Base-by-base conservation (phyloP, 2,329 filamentous ascomycete species). In the Ophiocordyceps camponoti-leonardi region DNA sequence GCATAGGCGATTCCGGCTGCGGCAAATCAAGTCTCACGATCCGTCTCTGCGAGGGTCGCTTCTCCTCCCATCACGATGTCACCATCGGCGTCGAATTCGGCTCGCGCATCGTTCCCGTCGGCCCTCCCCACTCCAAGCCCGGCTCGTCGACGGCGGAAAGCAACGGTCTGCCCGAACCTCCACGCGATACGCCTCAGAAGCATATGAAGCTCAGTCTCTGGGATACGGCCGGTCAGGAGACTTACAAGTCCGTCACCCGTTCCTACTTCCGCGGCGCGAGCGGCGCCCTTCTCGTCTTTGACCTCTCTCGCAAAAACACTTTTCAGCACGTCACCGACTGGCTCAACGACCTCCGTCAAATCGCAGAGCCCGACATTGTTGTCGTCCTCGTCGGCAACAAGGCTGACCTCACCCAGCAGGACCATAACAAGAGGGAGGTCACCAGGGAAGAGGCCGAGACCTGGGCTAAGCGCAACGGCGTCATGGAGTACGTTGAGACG, bases 71-170 rank as follows among this genome's bases (percentile, higher is more conserved):
- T 61, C 90, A 95, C 73, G 88, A 95, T 71, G 90, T 95, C 53
- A 96, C 90, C 52, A 95, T 95, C 59, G 88, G 88, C 53, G 88
- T 95, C 51, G 90, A 96, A 62, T 95, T 95, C 62, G 90, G 90
- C 56, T 93, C 85, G 44, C 80, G 87, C 57, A 90, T 94, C 60
- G 85, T 94, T 46, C 83, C 88, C 47, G 88, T 94, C 53, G 87
- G 87, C 1, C 86, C 86, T 26, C 86, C 86, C 4, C 81, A 86
- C 57, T 59, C 64, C 50, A 68, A 76, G 52, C 63, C 56, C 20
- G 11, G 26, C 26, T 28, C 26, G 26, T 43, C 51, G 45, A 26
- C 47, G 47, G 8, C n/a, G 14, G 41, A 18, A 11, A 23, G 19
- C 41, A 56, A 58, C 35, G 73, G 74, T 42, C 67, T 77, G 5